Conservation (phyloP, 1,284 basidiomycete species). For the Vanrija humicola region DNA sequence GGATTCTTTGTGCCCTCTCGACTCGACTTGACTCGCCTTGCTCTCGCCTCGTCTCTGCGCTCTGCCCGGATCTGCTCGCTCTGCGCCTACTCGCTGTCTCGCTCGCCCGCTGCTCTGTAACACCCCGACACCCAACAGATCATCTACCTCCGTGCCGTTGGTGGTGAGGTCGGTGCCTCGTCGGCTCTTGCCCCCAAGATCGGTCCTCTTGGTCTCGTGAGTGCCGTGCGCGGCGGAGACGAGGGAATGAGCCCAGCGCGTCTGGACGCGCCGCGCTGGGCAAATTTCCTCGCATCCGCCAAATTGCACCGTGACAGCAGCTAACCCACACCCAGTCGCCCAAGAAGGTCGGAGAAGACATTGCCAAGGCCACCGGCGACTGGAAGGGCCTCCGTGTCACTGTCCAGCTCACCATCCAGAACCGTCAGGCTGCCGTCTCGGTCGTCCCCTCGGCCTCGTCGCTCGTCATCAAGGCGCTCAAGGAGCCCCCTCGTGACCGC, state of each 20-base stretch:
- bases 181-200: slow-evolving; percentile 99
- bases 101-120: neutral
- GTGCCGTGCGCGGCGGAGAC: slow-evolving; percentile 42
- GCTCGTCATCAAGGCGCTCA: slow-evolving; percentile 96
- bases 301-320: no score
- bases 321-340: slow-evolving; percentile 65
- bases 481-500: slow-evolving; percentile 98
- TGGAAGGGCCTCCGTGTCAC: slow-evolving; percentile 99
- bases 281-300: neutral
- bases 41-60: neutral
- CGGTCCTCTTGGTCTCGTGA: slow-evolving; percentile 97
- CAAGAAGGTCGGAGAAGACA: slow-evolving; percentile 99
- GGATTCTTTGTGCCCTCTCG: neutral
- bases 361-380: slow-evolving; percentile 95
- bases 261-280: neutral
- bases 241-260: neutral
- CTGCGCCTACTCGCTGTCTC: neutral
- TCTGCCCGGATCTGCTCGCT: neutral
- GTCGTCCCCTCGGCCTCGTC: slow-evolving; percentile 98
- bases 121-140: slow-evolving; percentile 52
- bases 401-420: slow-evolving; percentile 98
- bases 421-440: slow-evolving; percentile 95
- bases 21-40: neutral
- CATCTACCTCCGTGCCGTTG: slow-evolving; percentile 98
- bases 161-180: slow-evolving; percentile 99